Evolutionary conservation across 2,329 filamentous ascomycete genomes (phyloP).

Genomic region (Fusarium nodosum): DNA sequence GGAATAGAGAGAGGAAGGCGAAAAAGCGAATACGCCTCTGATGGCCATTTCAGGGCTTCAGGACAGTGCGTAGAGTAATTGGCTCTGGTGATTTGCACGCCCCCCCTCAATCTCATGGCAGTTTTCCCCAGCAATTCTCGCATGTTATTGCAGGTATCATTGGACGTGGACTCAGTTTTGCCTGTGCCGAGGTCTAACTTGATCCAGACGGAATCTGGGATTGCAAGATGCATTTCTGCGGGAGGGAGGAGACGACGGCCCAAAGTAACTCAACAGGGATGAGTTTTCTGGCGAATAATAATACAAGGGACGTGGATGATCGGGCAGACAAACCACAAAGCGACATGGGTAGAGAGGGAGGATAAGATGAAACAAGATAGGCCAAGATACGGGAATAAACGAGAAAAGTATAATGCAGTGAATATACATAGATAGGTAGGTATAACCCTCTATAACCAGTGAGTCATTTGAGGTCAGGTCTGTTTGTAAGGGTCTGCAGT

Average conservation of each 20-base stretch:
- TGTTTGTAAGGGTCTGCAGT: neutral
- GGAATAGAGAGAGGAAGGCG: neutral
- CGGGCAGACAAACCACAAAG: constrained; percentile 1
- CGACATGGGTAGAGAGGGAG: neutral
- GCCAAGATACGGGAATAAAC: constrained; percentile 2
- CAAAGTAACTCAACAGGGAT: constrained; percentile 3
- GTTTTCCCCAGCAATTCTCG: neutral
- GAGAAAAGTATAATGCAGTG: neutral
- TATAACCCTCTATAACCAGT: neutral
- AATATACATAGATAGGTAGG: constrained; percentile 28
- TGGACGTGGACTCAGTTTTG: constrained; percentile 33
- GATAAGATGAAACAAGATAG: neutral
- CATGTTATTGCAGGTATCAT: constrained; percentile 8
- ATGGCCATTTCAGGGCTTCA: constrained; percentile 6
- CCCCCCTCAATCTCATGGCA: constrained; percentile 12
- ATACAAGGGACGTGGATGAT: constrained; percentile 1
- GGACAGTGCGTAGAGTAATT: constrained; percentile 31
- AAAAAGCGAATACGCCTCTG: constrained; percentile 12
- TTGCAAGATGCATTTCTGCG: constrained; percentile 26
- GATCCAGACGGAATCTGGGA: constrained; percentile 11
- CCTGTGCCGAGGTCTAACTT: constrained; percentile 19
- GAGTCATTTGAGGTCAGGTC: constrained; percentile 4
- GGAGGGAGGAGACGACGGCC: neutral
- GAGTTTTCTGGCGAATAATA: constrained; percentile 3
- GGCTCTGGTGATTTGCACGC: constrained; percentile 27